phyloP scores from a whole-genome alignment of 2,329 filamentous ascomycete genomes.

The Colletotrichum ledebouriae region DNA sequence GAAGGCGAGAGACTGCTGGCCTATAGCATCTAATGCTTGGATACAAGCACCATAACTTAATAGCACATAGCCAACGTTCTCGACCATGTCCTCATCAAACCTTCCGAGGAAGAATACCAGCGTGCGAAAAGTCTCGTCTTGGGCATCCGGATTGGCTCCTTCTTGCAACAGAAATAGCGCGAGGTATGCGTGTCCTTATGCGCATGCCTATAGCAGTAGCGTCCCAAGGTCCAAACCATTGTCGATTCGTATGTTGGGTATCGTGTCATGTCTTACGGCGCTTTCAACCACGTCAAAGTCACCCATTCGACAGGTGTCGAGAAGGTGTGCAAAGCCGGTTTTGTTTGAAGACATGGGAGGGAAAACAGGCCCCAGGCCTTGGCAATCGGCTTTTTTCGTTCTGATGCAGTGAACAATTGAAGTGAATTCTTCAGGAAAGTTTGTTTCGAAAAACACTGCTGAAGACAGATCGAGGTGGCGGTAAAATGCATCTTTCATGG shows the following conservation, averaged over 20 bases:
- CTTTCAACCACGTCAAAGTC: not conserved
- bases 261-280: not conserved
- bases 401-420: not conserved
- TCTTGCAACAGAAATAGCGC: not conserved
- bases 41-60: not conserved
- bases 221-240: not conserved
- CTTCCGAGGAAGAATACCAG: not conserved
- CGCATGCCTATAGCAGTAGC: not conserved
- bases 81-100: constrained; percentile 7
- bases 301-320: not conserved
- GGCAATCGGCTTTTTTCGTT: not conserved
- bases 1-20: not conserved
- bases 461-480: not conserved
- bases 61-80: not conserved
- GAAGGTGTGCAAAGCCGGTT: not conserved
- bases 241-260: not conserved
- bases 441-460: not conserved
- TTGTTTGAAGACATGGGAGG: not conserved
- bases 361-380: not conserved
- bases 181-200: not conserved
- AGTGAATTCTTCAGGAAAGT: not conserved
- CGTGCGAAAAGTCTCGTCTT: not conserved
- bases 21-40: not conserved
- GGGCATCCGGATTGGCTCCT: not conserved
- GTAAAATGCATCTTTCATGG: not conserved